Base-by-base conservation (phyloP, 176 grass and related monocot genomes). In the Musa acuminata region DNA sequence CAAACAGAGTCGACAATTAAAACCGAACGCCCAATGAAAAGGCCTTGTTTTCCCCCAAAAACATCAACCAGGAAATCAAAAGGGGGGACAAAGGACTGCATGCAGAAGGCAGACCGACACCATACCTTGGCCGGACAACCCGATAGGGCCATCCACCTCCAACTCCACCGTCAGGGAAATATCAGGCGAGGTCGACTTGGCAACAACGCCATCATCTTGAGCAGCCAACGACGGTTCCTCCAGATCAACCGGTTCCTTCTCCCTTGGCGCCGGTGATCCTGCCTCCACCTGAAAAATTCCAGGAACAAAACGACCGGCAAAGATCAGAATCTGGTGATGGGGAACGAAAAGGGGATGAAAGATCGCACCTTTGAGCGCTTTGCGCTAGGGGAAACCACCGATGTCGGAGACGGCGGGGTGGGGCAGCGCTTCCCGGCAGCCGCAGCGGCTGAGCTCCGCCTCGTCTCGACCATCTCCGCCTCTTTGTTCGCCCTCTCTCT, bases 401-500 rank as follows among this genome's bases (percentile, higher is more conserved):
- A 74, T 21, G 52, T 17, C 21, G 72, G 25, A 19, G 72, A 74
- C 7, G 72, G 14, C 7, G 72, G 72, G 1, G 72, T 12, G 1
- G 72, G 13, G 51, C 23, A 12, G 11, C 72, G 52, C 24, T 55
- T 53, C 23, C 52, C 53, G 5, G 52, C 22, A 8, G 72, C 72
- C 52, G 72, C 72, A 0, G 51, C 72, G 13, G 72, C 72, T 29
- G 72, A 55, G 23, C 72, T 74, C 2, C 72, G 72, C 53, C 72
- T 74, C 23, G 72, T 74, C 52, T 57, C 72, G 21, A 74, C 72
- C 72, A 74, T 74, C 72, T 74, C 53, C 23, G 13, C 72, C 53
- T 55, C 52, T 74, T 12, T 23, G 50, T 51, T 73, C 22, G 22
- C 71, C 71, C 71, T 73, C 71, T 73, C 22, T 51, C 20, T 50